These are phyloP conservation scores for Amylostereum areolatum DNA, from an alignment of 1,284 basidiomycete genomes.

Conservation along the genomic window DNA sequence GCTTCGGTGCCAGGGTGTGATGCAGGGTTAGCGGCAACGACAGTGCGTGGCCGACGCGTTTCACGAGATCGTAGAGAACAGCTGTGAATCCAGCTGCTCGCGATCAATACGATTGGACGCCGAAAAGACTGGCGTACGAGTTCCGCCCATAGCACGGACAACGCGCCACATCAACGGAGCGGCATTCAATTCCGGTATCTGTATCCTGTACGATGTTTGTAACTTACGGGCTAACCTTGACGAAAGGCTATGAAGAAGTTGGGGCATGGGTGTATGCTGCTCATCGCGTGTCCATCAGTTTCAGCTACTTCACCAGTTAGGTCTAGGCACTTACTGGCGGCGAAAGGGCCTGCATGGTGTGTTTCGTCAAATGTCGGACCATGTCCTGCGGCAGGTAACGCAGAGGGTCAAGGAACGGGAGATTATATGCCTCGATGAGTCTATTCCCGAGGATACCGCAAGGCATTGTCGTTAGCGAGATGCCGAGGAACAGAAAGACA, in stretches of 20 bases:
- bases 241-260: conserved; percentile 53
- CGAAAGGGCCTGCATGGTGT: conserved; percentile 57
- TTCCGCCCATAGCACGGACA: conserved; percentile 63
- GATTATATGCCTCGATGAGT: conserved; percentile 62
- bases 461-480: conserved; percentile 1
- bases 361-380: conserved; percentile 63
- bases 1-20: conserved; percentile 41
- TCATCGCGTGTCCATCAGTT: background rate
- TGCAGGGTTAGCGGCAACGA: conserved; percentile 60
- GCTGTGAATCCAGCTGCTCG: conserved; percentile 31
- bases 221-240: conserved; percentile 58
- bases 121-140: conserved; percentile 51
- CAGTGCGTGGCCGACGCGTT: conserved; percentile 49
- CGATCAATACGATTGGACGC: conserved; percentile 4
- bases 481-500: conserved; percentile 1
- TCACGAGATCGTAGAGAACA: conserved; percentile 56
- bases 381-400: conserved; percentile 62
- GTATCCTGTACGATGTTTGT: conserved; percentile 49
- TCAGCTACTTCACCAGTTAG: background rate
- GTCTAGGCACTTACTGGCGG: conserved; percentile 49
- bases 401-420: conserved; percentile 81
- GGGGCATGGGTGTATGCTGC: conserved; percentile 59
- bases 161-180: conserved; percentile 81
- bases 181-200: conserved; percentile 73
- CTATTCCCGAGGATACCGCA: conserved; percentile 36